These are phyloP conservation scores for Eimeria maxima DNA, from an alignment of 169 alveolate genomes.

Conservation along the genomic window DNA sequence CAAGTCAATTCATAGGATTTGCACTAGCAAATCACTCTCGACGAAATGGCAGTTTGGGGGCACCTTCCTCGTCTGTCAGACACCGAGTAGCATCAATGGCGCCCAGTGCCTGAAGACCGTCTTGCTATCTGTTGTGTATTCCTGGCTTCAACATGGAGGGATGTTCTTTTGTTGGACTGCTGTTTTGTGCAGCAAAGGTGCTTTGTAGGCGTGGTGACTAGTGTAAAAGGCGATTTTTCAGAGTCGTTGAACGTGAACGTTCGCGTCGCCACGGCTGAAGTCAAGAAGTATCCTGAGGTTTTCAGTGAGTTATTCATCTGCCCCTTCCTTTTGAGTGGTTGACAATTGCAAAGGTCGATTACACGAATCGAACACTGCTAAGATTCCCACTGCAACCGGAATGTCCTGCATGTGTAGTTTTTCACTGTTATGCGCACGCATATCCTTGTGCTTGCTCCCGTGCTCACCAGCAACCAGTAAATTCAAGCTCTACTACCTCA, in stretches of 20 bases:
- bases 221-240: conserved; percentile 73
- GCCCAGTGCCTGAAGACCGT: neutral
- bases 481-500: conserved; percentile 80
- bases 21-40: neutral
- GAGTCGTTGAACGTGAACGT: conserved; percentile 76
- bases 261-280: conserved; percentile 83
- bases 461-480: conserved; percentile 54
- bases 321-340: neutral
- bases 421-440: neutral
- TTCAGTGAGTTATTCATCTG: conserved; percentile 45
- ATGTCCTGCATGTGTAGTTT: neutral
- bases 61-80: neutral
- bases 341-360: neutral
- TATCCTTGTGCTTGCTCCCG: neutral
- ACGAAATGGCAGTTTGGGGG: neutral
- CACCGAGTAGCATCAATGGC: neutral
- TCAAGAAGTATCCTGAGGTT: conserved; percentile 76
- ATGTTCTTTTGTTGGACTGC: neutral
- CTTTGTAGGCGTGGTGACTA: conserved; percentile 83
- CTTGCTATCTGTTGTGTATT: neutral
- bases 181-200: conserved; percentile 75
- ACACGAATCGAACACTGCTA: neutral
- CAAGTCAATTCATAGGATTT: too few species aligned
- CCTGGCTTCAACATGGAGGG: neutral
- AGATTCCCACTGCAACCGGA: neutral